These are phyloP conservation scores for Leptographium galeiforme DNA, from an alignment of 2,329 filamentous ascomycete genomes.

Conservation along the genomic window DNA sequence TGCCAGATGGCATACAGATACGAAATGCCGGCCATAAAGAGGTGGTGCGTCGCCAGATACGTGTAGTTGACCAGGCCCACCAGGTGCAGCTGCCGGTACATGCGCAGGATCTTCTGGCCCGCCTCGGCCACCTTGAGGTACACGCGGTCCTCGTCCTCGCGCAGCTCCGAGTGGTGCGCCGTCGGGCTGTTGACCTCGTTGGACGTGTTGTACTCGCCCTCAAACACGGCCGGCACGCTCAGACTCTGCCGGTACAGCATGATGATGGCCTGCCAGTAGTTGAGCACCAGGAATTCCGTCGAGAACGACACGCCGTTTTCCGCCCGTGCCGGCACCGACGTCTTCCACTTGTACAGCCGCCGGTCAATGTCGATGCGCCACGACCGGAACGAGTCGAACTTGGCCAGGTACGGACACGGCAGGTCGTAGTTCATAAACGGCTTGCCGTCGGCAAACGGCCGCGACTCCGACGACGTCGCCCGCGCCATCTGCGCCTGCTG, in stretches of 20 bases:
- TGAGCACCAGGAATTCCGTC: conserved; percentile 79
- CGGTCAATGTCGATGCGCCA: conserved; percentile 84
- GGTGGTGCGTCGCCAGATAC: conserved; percentile 85
- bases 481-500: conserved; percentile 75
- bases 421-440: conserved; percentile 66
- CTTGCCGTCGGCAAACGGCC: conserved; percentile 44
- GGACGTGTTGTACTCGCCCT: conserved; percentile 58
- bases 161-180: conserved; percentile 48
- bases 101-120: conserved; percentile 78
- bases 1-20: conserved; percentile 98
- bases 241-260: conserved; percentile 90
- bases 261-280: conserved; percentile 96
- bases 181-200: conserved; percentile 51
- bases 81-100: conserved; percentile 81
- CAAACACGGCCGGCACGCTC: conserved; percentile 72
- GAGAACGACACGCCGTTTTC: conserved; percentile 84
- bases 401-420: conserved; percentile 71
- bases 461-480: conserved; percentile 46
- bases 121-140: conserved; percentile 93
- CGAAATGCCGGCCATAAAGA: conserved; percentile 95
- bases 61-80: conserved; percentile 90
- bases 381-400: conserved; percentile 71
- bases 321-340: conserved; percentile 59
- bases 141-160: conserved; percentile 78
- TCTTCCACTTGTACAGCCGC: conserved; percentile 76